Evolutionary conservation across 164 flowering plant genomes (phyloP).

Genomic region (Chimonanthus praecox): DNA sequence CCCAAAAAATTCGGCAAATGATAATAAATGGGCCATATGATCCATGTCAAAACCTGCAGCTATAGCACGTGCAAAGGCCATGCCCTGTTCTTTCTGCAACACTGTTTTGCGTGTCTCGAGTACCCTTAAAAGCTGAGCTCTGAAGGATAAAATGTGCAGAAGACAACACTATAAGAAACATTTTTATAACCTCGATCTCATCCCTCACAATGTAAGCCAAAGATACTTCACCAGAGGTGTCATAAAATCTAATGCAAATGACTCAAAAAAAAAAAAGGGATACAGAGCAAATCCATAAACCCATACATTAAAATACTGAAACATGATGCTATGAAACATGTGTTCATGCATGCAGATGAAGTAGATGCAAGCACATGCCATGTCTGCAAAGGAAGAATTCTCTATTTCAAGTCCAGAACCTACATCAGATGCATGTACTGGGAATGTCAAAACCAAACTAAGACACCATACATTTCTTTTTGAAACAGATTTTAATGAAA

Average conservation of each 20-base stretch:
- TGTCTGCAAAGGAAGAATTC: too few relatives aligned
- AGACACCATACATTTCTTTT: too few relatives aligned
- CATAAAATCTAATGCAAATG: neutral
- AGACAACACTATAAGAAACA: neutral
- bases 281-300: neutral
- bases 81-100: slow-evolving; percentile 93
- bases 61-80: slow-evolving; percentile 98
- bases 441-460: too few relatives aligned
- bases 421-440: too few relatives aligned
- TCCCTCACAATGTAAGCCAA: neutral
- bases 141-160: slow-evolving; percentile 22
- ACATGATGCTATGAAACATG: neutral
- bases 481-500: too few relatives aligned
- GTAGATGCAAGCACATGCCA: neutral
- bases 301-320: neutral
- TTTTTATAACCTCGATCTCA: neutral
- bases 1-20: slow-evolving; percentile 89
- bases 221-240: slow-evolving; percentile 1
- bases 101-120: slow-evolving; percentile 75
- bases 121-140: slow-evolving; percentile 82
- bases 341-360: neutral
- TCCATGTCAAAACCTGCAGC: slow-evolving; percentile 98
- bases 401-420: too few relatives aligned
- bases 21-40: slow-evolving; percentile 55
- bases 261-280: neutral